phyloP scores from a whole-genome alignment of 2,329 filamentous ascomycete species.

The Colletotrichum lentis region DNA sequence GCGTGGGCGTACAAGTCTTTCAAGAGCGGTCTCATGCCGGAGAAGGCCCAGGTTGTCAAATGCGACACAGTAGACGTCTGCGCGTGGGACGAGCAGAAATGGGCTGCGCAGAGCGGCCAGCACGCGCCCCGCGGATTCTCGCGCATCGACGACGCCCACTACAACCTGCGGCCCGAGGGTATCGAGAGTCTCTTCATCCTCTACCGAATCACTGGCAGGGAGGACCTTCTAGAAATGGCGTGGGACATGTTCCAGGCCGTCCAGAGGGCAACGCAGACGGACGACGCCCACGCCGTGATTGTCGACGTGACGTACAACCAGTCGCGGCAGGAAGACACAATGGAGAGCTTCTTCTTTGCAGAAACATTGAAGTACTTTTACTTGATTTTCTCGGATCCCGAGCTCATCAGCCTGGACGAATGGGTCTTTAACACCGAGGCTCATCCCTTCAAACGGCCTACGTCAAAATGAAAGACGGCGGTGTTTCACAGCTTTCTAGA shows the following conservation, averaged over 20 bases:
- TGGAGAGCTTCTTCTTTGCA: constrained; percentile 74
- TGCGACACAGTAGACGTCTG: constrained; percentile 55
- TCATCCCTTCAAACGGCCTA: constrained; percentile 51
- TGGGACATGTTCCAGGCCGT: constrained; percentile 64
- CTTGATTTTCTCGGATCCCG: constrained; percentile 71
- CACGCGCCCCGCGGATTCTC: constrained; percentile 66
- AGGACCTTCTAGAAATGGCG: constrained; percentile 58
- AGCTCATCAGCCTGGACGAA: constrained; percentile 71
- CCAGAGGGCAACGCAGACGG: constrained; percentile 54
- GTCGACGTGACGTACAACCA: constrained; percentile 57
- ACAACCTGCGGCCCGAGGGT: constrained; percentile 61
- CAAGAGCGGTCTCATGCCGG: constrained; percentile 62
- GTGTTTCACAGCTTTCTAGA: not conserved
- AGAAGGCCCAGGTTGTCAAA: constrained; percentile 54
- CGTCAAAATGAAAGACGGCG: not conserved
- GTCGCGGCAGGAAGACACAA: constrained; percentile 52
- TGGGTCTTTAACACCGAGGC: constrained; percentile 69
- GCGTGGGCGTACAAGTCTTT: constrained; percentile 60
- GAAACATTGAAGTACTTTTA: constrained; percentile 82
- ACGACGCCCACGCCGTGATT: constrained; percentile 58
- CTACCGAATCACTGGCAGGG: constrained; percentile 60
- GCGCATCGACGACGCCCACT: constrained; percentile 59
- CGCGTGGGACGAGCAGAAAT: constrained; percentile 51
- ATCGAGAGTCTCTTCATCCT: constrained; percentile 64
- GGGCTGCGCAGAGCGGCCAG: constrained; percentile 40